Evolutionary conservation across 805 yeast species (phyloP).

Genomic region (Ogataea degrootiae): DNA sequence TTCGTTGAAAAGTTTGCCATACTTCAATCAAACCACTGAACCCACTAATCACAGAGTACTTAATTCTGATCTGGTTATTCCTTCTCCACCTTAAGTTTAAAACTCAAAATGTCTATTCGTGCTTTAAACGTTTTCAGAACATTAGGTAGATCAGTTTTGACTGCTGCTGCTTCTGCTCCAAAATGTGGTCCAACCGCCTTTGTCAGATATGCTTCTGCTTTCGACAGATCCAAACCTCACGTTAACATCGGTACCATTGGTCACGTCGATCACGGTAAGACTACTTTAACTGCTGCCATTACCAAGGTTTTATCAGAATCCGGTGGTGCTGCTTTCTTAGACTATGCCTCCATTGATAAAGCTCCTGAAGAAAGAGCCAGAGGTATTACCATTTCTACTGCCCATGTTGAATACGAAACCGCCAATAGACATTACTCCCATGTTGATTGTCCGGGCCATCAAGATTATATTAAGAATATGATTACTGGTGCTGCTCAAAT

Average conservation of each 20-base stretch:
- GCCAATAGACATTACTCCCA: slow-evolving; percentile 94
- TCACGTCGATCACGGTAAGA: slow-evolving; percentile 98
- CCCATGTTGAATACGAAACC: slow-evolving; percentile 97
- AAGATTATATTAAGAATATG: slow-evolving; percentile 98
- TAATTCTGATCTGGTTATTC: not conserved
- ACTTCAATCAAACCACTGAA: not conserved
- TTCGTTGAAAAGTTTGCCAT: not conserved
- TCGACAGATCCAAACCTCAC: slow-evolving; percentile 95
- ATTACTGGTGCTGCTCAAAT: slow-evolving; percentile 99
- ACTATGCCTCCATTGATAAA: slow-evolving; percentile 88
- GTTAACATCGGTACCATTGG: slow-evolving; percentile 97
- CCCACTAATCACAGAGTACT: not conserved
- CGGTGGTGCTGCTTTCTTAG: slow-evolving; percentile 93
- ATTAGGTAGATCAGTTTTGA: slow-evolving; percentile 22
- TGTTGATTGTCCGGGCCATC: slow-evolving; percentile 98
- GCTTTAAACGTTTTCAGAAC: slow-evolving; percentile 26
- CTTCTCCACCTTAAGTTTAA: not conserved
- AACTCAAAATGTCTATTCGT: slow-evolving; percentile 27
- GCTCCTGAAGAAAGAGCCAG: slow-evolving; percentile 99
- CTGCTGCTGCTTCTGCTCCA: slow-evolving; percentile 11
- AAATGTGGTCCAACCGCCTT: slow-evolving; percentile 17
- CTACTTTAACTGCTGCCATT: slow-evolving; percentile 97
- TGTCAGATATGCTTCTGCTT: slow-evolving; percentile 57
- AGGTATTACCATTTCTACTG: slow-evolving; percentile 97
- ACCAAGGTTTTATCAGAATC: slow-evolving; percentile 84